Percentiles rank a stretch among this genome's conserved stretches.
These are phyloP conservation scores for Thalassiosira hispida DNA, from an alignment of 352 stramenopile species.

Conservation along the genomic window DNA sequence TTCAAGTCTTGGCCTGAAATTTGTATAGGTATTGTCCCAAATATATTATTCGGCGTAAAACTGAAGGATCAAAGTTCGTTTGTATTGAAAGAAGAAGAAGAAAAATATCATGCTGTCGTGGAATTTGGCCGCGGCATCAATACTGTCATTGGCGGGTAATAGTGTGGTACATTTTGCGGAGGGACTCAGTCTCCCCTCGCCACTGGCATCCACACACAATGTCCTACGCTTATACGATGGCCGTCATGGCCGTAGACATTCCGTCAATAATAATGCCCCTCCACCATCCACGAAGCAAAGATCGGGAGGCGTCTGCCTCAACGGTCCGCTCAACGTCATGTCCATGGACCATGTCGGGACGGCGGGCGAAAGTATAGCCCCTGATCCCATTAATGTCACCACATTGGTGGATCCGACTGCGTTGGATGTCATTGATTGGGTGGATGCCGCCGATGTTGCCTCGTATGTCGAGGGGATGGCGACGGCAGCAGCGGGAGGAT, in stretches of 20 bases:
- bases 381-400: constrained; percentile 15
- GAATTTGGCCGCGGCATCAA: background rate
- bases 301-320: background rate
- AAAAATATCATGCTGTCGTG: background rate
- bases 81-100: background rate
- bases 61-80: background rate
- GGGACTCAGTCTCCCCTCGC: background rate
- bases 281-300: background rate
- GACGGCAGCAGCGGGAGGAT: background rate
- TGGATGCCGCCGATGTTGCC: constrained; percentile 3
- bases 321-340: constrained; percentile 6
- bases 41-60: background rate
- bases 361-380: background rate
- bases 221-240: background rate
- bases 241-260: background rate
- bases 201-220: background rate
- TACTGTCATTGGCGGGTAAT: background rate
- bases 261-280: background rate
- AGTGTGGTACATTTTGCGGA: background rate
- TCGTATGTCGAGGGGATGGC: background rate
- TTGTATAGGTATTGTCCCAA: too few species aligned
- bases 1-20: constrained; percentile 11
- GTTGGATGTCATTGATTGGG: constrained; percentile 10
- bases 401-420: background rate
- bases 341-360: constrained; percentile 6